Conservation (phyloP, 805 yeast genomes). For the Kluyveromyces wickerhamii region DNA sequence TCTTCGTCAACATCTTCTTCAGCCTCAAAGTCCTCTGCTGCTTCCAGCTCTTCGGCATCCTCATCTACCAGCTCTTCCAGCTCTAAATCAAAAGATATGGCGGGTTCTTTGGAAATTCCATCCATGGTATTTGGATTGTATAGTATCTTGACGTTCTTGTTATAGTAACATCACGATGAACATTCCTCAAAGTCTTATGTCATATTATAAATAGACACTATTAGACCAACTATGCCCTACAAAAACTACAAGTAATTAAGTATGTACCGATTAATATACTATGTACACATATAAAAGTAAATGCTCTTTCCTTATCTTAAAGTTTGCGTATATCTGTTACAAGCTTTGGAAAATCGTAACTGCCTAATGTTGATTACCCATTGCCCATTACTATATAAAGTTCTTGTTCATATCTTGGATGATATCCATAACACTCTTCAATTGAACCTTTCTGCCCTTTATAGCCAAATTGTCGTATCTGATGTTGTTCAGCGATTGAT, state of each 20-base stretch:
- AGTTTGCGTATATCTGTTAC: too few relatives aligned
- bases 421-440: slow-evolving; percentile 81
- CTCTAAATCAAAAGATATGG: slow-evolving; percentile 14
- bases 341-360: too few relatives aligned
- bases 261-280: too few relatives aligned
- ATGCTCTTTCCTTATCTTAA: too few relatives aligned
- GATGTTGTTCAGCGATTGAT: not conserved
- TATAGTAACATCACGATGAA: too few relatives aligned
- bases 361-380: too few relatives aligned
- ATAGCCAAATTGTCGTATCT: slow-evolving; percentile 40
- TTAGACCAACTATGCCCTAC: too few relatives aligned
- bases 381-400: too few relatives aligned
- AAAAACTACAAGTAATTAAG: too few relatives aligned
- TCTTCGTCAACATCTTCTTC: slow-evolving; percentile 10
- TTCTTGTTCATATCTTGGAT: slow-evolving; percentile 69
- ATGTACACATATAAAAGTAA: too few relatives aligned
- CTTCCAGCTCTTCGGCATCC: slow-evolving; percentile 10
- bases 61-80: slow-evolving; percentile 13
- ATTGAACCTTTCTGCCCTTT: slow-evolving; percentile 85
- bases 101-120: slow-evolving; percentile 17
- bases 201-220: too few relatives aligned
- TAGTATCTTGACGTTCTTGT: not conserved
- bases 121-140: slow-evolving; percentile 13
- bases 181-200: too few relatives aligned
- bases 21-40: slow-evolving; percentile 18